Base-by-base conservation (phyloP, 768 basidiomycete genomes). In the Amanita brunnescens region DNA sequence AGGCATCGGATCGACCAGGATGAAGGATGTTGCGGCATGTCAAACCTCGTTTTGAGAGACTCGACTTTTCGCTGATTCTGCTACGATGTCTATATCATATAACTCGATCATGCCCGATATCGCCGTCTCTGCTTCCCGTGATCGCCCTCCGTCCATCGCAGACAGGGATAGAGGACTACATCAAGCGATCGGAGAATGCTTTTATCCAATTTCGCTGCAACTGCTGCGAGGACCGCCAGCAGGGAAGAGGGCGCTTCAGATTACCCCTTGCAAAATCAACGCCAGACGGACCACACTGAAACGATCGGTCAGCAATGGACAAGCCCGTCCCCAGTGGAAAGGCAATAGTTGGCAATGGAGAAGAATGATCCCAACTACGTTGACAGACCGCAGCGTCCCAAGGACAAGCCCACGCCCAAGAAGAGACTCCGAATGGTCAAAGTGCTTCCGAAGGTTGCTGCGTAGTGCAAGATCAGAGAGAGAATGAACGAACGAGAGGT, bases 291-390 rank as follows among this genome's bases (percentile, higher is more conserved):
- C 30, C 78, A 89, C 38, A 85, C 85, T 35, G 89, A 89, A 73
- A 81, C 80, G 29, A 88, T 89, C 67, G 83, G 82, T 60, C 82
- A 83, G 69, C 81, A 85, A 68, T 89, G 87, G 87, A 86, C 85
- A 68, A 64, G 73, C 21, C 75, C 88, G 47, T 61, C 78, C 10
- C 44, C 76, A 29, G 83, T 82, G 60, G 86, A 89, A 66, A 71
- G 83, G 47, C 67, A 78, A 59, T 75, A 80, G 59, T 89, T 83
- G 57, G 87, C 87, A 12, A 84, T 83, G 73, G 81, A 83, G 67
- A 83, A 81, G 71, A 86, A 87, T 75, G 79, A 78, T 57, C 86
- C 87, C 59, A 74, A 81, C 64, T 88, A 88, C 65, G 85, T 87
- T 24, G 88, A 87, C 61, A 81, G 85, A 7, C 86, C 86, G 0